Evolutionary conservation across 31 red algal genomes (phyloP), one percentile per base, ranked within the genome.

Genomic region (Odonthalia washingtoniensis): DNA sequence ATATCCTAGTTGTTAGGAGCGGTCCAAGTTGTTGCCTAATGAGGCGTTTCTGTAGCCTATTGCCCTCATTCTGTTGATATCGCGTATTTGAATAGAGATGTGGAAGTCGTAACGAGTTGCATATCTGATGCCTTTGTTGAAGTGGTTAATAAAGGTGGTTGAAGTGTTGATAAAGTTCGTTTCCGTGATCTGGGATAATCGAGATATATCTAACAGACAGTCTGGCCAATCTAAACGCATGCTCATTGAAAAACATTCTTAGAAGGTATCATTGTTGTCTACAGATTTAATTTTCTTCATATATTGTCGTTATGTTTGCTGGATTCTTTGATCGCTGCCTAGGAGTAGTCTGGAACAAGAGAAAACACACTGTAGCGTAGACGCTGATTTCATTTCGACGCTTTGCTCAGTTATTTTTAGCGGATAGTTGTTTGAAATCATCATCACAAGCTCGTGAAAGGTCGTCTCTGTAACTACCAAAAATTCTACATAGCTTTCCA

Each of bases 171-270:
- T n/a, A n/a, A n/a, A n/a, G n/a, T n/a, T n/a, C n/a, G n/a, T n/a
- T n/a, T n/a, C 72, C 1, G 73, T 78, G 0, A 87, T 72, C 41
- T 87, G 72, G 0, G 72, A 41, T 1, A 87, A 61, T 40, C 65
- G 84, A 5, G 67, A 85, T 45, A 85, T 85, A 72, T 85, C 81
- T 4, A 73, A 74, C 3, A 85, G 27, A 36, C 67, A 73, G 18
- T 85, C 67, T 46, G 67, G 67, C 9, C 72, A 87, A 37, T 69
- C 84, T 14, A 65, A 52, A 31, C 60, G 75, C 84, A 87, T 87
- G 4, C 84, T 69, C 45, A 77, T 67, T 12, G 84, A 87, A 21
- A 69, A 16, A 38, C 75, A 78, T 3, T 27, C 31, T 12, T 2
- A 12, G 39, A 37, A 87, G n/a, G 2, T 44, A 43, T 41, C 45